Conservation (phyloP, 129 eudicot species). For the Calendula officinalis region DNA sequence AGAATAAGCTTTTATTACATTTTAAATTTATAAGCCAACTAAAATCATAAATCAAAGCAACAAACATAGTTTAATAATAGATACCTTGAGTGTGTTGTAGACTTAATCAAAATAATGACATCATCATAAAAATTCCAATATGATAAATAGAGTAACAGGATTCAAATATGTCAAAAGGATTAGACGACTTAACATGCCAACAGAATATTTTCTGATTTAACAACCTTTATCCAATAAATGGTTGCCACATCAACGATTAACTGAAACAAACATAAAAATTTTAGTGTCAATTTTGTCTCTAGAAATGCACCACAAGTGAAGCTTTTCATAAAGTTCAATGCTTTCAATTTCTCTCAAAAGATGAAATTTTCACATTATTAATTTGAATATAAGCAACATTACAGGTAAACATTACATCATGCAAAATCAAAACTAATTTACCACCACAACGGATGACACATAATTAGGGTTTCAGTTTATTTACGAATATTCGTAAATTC, state of each 20-base stretch:
- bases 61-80: not conserved
- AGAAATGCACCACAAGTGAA: conserved; percentile 3
- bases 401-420: not conserved
- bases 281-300: not conserved
- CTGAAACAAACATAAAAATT: not conserved
- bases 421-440: not conserved
- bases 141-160: conserved; percentile 5
- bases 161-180: too few relatives aligned
- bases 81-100: conserved; percentile 21
- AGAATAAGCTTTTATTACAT: conserved; percentile 6
- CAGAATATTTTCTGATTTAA: conserved; percentile 2
- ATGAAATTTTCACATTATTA: too few relatives aligned
- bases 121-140: conserved; percentile 22
- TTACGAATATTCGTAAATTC: too few relatives aligned
- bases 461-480: too few relatives aligned
- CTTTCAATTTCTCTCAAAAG: not conserved
- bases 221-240: not conserved
- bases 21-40: not conserved
- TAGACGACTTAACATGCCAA: too few relatives aligned
- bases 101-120: conserved; percentile 16
- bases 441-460: too few relatives aligned
- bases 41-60: conserved; percentile 7
- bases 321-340: not conserved
- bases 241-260: not conserved
- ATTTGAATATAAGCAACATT: not conserved